These are phyloP conservation scores for Penicillium carneum DNA, from an alignment of 2,329 filamentous ascomycete species.

Conservation along the genomic window DNA sequence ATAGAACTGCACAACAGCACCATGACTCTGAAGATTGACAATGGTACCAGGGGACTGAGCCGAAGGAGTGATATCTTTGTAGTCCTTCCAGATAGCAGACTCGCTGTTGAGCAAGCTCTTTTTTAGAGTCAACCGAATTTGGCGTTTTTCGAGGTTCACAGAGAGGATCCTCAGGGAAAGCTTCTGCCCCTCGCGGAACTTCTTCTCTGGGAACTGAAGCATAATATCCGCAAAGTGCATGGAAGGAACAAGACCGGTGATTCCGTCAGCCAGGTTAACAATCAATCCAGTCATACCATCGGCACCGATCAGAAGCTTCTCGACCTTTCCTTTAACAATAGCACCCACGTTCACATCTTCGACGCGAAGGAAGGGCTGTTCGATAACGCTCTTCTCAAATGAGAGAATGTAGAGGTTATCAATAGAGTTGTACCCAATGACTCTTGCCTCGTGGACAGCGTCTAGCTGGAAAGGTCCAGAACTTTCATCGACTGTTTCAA, in stretches of 20 bases:
- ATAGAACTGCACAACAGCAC: conserved; percentile 92
- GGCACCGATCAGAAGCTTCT: conserved; percentile 80
- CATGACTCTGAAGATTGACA: conserved; percentile 76
- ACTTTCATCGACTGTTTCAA: conserved; percentile 79
- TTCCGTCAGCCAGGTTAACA: conserved; percentile 82
- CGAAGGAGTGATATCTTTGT: conserved; percentile 74
- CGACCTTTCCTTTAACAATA: conserved; percentile 80
- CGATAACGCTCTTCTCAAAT: conserved; percentile 79
- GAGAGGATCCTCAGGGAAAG: conserved; percentile 88
- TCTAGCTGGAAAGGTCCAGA: conserved; percentile 80
- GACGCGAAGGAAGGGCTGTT: conserved; percentile 87
- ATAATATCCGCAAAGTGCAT: conserved; percentile 87
- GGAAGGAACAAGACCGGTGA: conserved; percentile 86
- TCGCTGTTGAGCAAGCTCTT: conserved; percentile 94
- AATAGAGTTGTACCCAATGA: conserved; percentile 84
- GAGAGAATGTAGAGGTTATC: conserved; percentile 88
- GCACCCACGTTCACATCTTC: conserved; percentile 86
- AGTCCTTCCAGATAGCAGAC: conserved; percentile 76
- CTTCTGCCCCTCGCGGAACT: conserved; percentile 84
- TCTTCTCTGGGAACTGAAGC: conserved; percentile 92
- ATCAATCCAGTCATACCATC: conserved; percentile 82
- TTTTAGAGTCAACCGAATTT: conserved; percentile 88
- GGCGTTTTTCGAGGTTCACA: conserved; percentile 74
- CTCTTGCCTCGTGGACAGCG: conserved; percentile 78
- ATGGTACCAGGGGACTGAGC: conserved; percentile 86